Base-by-base conservation (phyloP, 2,329 filamentous ascomycete genomes). In the Claviceps monticola region DNA sequence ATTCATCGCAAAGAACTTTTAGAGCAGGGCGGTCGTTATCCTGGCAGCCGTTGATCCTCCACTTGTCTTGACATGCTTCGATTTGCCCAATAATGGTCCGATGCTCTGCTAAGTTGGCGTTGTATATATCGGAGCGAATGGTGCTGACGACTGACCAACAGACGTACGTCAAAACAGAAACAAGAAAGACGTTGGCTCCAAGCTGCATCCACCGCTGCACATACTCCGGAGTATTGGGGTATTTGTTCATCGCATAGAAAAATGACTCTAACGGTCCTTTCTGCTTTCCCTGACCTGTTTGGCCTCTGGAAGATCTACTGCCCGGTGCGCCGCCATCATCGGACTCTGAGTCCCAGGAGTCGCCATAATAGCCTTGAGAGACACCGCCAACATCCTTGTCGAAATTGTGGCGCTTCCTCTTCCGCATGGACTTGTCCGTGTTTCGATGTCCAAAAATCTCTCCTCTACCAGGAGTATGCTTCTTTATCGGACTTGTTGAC, bases 11-110 rank as follows among this genome's bases (percentile, higher is more conserved):
- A 4, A 84, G 71, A 0, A 69, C 69, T 55, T 84, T 78, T 59
- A 97, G 72, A 0, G 86, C 88, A 0, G 90, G 91, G 14, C 84
- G 77, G 17, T 76, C 76, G 2, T 77, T 74, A 51, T 69, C 66
- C 0, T 75, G 78, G 65, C 93, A 98, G 39, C 75, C 74, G 61
- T 98, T 98, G 47, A 81, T 75, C 2, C 75, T 71, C 66, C 85
- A 98, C 56, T 91, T 75, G 41, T 79, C 77, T 2, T 79, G 76
- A 64, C 93, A 98, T 6, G 74, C 72, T 1, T 79, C 75, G 65
- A 93, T 93, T 56, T 88, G 81, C 11, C 80, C 77, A 55, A 90
- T 68, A 21, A 93, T 79, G 14, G 80, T 78, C 2, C 78, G 73
- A n/a, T 82, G 80, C 13, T 82, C 83, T 51, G 81, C 79, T 45